phyloP scores from a whole-genome alignment of 441 rosid genomes.

The Eruca vesicaria region DNA sequence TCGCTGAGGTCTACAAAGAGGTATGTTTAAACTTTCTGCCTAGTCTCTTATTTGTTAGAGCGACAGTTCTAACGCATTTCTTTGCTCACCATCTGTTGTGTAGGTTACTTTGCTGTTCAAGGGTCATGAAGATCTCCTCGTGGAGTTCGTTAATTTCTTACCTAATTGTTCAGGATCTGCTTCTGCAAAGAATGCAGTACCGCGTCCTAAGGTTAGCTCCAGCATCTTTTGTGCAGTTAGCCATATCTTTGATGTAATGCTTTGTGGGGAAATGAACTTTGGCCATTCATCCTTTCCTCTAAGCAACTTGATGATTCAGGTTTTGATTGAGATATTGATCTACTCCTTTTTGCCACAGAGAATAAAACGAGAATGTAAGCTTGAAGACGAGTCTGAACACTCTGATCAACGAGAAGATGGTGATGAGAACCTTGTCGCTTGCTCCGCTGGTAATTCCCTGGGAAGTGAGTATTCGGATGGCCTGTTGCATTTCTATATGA shows the following conservation, averaged over 20 bases:
- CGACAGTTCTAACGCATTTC: not conserved
- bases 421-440: conserved; percentile 59
- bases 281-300: conserved; percentile 47
- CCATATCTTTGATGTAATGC: conserved; percentile 31
- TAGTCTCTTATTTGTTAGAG: conserved; percentile 15
- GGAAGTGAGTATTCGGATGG: conserved; percentile 49
- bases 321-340: conserved; percentile 58
- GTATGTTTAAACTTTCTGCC: conserved; percentile 39
- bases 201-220: conserved; percentile 59
- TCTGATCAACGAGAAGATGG: conserved; percentile 66
- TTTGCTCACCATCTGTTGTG: conserved; percentile 26
- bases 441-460: conserved; percentile 51
- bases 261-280: conserved; percentile 46
- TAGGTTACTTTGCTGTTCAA: conserved; percentile 85
- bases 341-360: conserved; percentile 58
- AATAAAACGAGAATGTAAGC: conserved; percentile 42
- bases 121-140: conserved; percentile 82
- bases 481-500: not conserved
- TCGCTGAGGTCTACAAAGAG: conserved; percentile 86
- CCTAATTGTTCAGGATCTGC: conserved; percentile 61
- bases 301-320: conserved; percentile 51
- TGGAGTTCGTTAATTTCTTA: conserved; percentile 82
- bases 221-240: conserved; percentile 2
- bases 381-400: conserved; percentile 55
- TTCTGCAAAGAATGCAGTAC: conserved; percentile 53